phyloP scores from a whole-genome alignment of 2,329 filamentous ascomycete genomes.

The Aspergillus sp. region DNA sequence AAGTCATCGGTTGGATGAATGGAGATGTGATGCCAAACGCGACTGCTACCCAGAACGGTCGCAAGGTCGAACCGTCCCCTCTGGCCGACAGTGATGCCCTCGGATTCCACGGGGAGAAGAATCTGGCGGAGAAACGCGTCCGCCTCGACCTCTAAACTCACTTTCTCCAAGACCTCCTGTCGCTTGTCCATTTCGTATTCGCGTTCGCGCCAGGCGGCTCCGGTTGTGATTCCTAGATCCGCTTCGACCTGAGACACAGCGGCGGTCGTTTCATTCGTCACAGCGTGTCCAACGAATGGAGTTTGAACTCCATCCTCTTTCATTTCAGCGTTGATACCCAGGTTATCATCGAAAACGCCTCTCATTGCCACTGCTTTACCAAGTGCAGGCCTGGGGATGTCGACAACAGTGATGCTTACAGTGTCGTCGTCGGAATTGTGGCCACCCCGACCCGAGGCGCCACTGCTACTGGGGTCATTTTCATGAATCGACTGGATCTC shows the following conservation, averaged over 20 bases:
- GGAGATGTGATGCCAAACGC: constrained; percentile 92
- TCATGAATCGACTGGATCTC: constrained; percentile 68
- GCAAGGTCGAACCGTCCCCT: constrained; percentile 76
- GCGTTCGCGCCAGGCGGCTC: constrained; percentile 66
- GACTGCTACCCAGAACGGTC: constrained; percentile 73
- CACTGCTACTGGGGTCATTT: constrained; percentile 66
- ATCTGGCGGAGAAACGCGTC: constrained; percentile 80
- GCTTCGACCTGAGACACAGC: constrained; percentile 74
- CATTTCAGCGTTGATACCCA: constrained; percentile 96
- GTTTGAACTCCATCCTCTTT: constrained; percentile 90
- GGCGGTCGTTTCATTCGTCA: constrained; percentile 82
- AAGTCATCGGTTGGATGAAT: constrained; percentile 88
- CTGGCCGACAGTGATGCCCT: constrained; percentile 79
- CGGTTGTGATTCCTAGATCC: constrained; percentile 73
- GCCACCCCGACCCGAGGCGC: constrained; percentile 54
- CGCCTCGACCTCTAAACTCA: constrained; percentile 76
- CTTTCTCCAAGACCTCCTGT: constrained; percentile 80
- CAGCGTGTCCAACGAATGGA: constrained; percentile 70
- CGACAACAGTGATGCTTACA: constrained; percentile 83
- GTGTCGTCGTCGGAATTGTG: constrained; percentile 73
- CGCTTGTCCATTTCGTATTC: constrained; percentile 79
- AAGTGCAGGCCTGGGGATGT: constrained; percentile 75
- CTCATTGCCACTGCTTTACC: constrained; percentile 88
- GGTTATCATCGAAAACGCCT: constrained; percentile 86
- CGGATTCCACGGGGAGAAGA: constrained; percentile 72